Conservation (phyloP, 2,329 filamentous ascomycete species). For the Waltergamsia citrina region DNA sequence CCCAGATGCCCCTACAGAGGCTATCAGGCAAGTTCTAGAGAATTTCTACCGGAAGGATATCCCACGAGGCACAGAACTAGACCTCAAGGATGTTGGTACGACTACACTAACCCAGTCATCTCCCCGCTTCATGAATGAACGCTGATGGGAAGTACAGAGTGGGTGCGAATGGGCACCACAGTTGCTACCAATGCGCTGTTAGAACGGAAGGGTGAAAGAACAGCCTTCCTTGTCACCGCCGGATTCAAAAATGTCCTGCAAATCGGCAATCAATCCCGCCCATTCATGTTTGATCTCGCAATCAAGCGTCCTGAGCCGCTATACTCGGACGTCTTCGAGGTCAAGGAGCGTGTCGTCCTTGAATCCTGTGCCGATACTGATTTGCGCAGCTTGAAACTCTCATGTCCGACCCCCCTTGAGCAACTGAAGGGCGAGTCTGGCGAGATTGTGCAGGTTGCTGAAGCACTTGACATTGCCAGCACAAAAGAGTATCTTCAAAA, state of each 20-base stretch:
- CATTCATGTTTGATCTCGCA: conserved; percentile 83
- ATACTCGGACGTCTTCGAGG: conserved; percentile 77
- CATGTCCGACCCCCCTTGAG: no score
- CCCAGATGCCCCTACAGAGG: conserved; percentile 81
- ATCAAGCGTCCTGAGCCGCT: conserved; percentile 82
- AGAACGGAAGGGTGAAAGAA: conserved; percentile 82
- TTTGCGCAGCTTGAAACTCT: no score
- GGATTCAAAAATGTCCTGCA: conserved; percentile 81
- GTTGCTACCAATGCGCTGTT: conserved; percentile 88
- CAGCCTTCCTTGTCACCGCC: conserved; percentile 77
- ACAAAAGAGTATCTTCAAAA: conserved; percentile 48
- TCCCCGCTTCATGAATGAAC: no score
- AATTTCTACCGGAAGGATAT: conserved; percentile 68
- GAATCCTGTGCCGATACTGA: conserved; percentile 81
- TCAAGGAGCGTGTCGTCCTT: conserved; percentile 82
- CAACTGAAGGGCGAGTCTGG: conserved; percentile 60
- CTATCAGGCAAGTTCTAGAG: conserved; percentile 77
- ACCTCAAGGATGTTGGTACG: conserved; percentile 79
- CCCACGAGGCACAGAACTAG: conserved; percentile 67
- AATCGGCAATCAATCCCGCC: conserved; percentile 85
- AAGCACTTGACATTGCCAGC: conserved; percentile 42
- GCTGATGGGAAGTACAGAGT: no score
- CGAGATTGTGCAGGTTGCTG: conserved; percentile 59
- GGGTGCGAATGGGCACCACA: conserved; percentile 93
- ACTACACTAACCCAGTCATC: no score